These are phyloP conservation scores for Neofusicoccum cordaticola DNA, from an alignment of 2,329 filamentous ascomycete species.

Conservation along the genomic window DNA sequence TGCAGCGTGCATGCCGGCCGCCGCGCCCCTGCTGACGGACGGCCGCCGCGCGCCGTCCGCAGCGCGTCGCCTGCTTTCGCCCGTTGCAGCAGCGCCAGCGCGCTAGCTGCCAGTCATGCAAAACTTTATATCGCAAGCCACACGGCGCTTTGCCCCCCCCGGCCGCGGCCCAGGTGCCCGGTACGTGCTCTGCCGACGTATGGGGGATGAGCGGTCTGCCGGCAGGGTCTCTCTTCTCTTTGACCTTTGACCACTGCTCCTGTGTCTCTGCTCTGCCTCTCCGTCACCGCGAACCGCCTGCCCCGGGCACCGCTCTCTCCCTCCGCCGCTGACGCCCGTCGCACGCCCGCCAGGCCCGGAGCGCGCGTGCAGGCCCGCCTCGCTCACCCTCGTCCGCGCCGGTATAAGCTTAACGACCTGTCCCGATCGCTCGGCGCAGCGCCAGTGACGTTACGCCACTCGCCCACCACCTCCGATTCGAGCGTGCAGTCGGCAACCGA, in stretches of 20 bases:
- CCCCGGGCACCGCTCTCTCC: not conserved
- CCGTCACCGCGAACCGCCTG: not conserved
- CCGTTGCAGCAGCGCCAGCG: too few relatives aligned
- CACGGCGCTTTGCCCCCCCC: constrained; percentile 1
- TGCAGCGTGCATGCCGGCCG: too few relatives aligned
- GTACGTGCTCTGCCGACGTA: constrained; percentile 1
- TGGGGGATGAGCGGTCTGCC: constrained; percentile 12
- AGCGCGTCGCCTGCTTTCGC: too few relatives aligned
- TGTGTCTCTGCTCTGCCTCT: not conserved
- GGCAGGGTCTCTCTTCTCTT: not conserved
- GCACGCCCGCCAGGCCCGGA: not conserved
- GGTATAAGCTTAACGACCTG: constrained; percentile 9
- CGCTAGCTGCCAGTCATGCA: not conserved
- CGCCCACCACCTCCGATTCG: not conserved
- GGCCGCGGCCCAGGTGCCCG: constrained; percentile 1
- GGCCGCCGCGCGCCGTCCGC: too few relatives aligned
- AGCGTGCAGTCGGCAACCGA: not conserved
- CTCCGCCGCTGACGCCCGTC: not conserved
- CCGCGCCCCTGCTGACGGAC: too few relatives aligned
- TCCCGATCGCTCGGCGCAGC: constrained; percentile 8
- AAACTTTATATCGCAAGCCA: constrained; percentile 13
- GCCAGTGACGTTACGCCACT: not conserved
- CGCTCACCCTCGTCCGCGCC: not conserved
- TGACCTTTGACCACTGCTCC: not conserved
- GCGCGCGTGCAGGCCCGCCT: not conserved